phyloP scores from a whole-genome alignment of 371 early-diverging fungal species.

The Mortierella sp. region DNA sequence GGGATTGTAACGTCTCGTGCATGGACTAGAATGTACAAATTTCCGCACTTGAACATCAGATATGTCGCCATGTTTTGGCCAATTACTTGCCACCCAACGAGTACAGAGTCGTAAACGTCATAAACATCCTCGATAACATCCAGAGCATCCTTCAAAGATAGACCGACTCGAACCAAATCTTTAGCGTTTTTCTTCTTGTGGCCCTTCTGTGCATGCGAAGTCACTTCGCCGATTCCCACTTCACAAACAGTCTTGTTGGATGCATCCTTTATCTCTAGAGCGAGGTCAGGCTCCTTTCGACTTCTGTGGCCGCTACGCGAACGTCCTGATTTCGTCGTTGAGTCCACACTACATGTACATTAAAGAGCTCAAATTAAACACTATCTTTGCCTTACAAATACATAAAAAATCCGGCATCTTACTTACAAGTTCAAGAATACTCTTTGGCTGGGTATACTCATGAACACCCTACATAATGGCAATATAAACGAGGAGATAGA shows the following conservation, averaged over 20 bases:
- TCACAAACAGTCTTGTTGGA: conserved; percentile 12
- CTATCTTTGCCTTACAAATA: too few relatives aligned
- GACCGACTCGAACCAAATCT: conserved; percentile 21
- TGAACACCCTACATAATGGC: conserved; percentile 14
- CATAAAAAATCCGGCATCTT: conserved; percentile 1
- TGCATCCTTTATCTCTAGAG: conserved; percentile 14
- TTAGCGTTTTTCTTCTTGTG: conserved; percentile 18
- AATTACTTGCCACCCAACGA: conserved; percentile 21
- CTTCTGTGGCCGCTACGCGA: conserved; percentile 7
- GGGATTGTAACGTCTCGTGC: conserved; percentile 19
- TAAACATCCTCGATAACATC: conserved; percentile 21
- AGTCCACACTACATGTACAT: conserved; percentile 2
- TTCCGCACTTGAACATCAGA: conserved; percentile 22
- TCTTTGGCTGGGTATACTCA: conserved; percentile 12
- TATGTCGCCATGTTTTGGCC: conserved; percentile 18
- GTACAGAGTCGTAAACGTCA: conserved; percentile 20
- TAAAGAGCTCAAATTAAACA: neutral
- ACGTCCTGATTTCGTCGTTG: conserved; percentile 13
- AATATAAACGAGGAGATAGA: conserved; percentile 11
- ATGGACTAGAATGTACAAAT: conserved; percentile 19
- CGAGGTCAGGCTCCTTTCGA: conserved; percentile 17
- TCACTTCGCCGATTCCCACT: conserved; percentile 13
- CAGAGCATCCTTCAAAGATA: conserved; percentile 24
- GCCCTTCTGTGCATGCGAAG: conserved; percentile 13
- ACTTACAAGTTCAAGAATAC: conserved; percentile 14